Evolutionary conservation across 257 asterid species (phyloP), one percentile per base, ranked within the genome.

Genomic region (Solanum peruvianum): DNA sequence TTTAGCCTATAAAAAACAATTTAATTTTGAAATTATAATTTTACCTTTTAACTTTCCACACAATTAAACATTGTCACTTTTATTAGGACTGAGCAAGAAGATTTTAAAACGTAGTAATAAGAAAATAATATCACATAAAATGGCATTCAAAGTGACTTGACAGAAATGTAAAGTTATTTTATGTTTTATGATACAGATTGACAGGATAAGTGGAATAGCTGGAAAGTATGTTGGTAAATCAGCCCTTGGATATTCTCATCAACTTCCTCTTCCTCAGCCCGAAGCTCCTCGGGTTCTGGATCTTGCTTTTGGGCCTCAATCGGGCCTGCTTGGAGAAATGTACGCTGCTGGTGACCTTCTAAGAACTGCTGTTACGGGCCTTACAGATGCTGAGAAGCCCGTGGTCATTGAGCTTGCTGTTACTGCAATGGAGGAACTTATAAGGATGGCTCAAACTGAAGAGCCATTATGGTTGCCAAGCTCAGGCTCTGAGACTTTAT

Each of bases 341-440:
- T 94, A 86, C 81, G 93, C 93, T 2, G 91, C 94, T 3, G 88
- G 91, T 47, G 98, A 94, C 85, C 92, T 94, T 69, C 91, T 93
- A 0, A 87, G 96, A 81, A 90, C 11, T 18, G 21, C 98, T 11
- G 93, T 92, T 0, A 86, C 95, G 0, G 92, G 92, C 27, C 95
- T 95, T 2, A 92, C 92, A 1, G 98, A 93, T 20, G 93, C 92
- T 0, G 96, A 93, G 83, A 94, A 93, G 91, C 95, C 98, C 1
- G 83, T 92, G 86, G 91, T 94, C 10, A 92, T 94, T 49, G 98
- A 94, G 92, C 83, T 94, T 45, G 94, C 98, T 2, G 98, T 94
- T 60, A 95, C 96, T 12, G 96, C 98, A 45, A 94, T 94, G 98
- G 98, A 93, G 90, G 98, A 94, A 86, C 76, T 94, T 76, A 87